A percentile compares a stretch with the other conserved stretches of the same genome.
These are phyloP conservation scores for Calonectria crousiana DNA, from an alignment of 2,329 filamentous ascomycete species.

Conservation along the genomic window DNA sequence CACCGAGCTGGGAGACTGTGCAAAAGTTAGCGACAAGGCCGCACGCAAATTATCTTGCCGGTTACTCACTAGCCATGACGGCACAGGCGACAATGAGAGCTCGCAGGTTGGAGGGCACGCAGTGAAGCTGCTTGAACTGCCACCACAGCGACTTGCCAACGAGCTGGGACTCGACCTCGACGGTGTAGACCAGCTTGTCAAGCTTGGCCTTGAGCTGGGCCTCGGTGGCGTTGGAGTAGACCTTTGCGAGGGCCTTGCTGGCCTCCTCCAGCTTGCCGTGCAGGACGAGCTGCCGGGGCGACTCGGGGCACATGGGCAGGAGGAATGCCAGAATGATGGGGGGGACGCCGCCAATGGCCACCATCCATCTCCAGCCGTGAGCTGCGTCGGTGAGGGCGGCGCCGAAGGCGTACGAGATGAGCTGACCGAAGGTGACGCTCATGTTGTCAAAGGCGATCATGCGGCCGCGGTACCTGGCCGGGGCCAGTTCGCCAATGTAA, in stretches of 20 bases:
- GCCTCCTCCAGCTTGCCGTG: slow-evolving; percentile 55
- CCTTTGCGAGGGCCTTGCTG: slow-evolving; percentile 48
- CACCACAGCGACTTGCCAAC: slow-evolving; percentile 53
- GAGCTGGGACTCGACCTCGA: slow-evolving; percentile 52
- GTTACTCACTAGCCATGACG: slow-evolving; percentile 55
- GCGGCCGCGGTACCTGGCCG: slow-evolving; percentile 60
- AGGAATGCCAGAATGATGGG: slow-evolving; percentile 55
- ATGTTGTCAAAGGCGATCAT: slow-evolving; percentile 62
- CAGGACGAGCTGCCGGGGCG: slow-evolving; percentile 57
- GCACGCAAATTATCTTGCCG: not conserved
- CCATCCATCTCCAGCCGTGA: slow-evolving; percentile 61
- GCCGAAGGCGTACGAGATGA: slow-evolving; percentile 54
- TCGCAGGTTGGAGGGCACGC: slow-evolving; percentile 54
- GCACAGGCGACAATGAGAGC: slow-evolving; percentile 59
- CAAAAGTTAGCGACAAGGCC: not conserved
- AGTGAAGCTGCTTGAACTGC: slow-evolving; percentile 59
- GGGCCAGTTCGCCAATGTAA: slow-evolving; percentile 63
- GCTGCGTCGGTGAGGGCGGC: slow-evolving; percentile 53
- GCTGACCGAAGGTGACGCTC: slow-evolving; percentile 54
- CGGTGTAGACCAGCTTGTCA: slow-evolving; percentile 49
- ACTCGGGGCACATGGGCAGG: slow-evolving; percentile 59
- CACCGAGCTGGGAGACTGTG: slow-evolving; percentile 58
- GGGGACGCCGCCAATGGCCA: slow-evolving; percentile 59
- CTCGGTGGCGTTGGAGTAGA: slow-evolving; percentile 55
- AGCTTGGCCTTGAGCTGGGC: slow-evolving; percentile 58